Evolutionary conservation across 2,329 filamentous ascomycete genomes (phyloP).

Genomic region (Exophiala sideris): DNA sequence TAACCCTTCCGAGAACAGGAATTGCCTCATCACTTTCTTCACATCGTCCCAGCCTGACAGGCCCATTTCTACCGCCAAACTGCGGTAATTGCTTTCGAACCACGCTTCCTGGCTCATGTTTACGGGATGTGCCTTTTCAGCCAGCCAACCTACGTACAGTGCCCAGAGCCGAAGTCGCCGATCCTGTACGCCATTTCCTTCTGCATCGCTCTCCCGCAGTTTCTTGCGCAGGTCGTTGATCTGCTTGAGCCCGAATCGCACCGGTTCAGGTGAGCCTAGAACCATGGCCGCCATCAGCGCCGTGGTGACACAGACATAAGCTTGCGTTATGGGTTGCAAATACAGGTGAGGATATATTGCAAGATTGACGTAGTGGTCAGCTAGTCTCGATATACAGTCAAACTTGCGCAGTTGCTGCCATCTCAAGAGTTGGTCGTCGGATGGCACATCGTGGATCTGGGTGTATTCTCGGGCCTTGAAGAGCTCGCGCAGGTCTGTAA

Average conservation of each 20-base stretch:
- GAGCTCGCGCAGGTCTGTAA: constrained; percentile 25
- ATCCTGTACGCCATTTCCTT: constrained; percentile 6
- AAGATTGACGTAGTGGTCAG: constrained; percentile 24
- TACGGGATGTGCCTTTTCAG: constrained; percentile 21
- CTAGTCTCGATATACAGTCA: constrained; percentile 26
- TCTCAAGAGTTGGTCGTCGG: constrained; percentile 24
- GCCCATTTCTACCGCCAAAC: constrained; percentile 9
- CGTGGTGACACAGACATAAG: constrained; percentile 17
- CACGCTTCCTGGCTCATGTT: constrained; percentile 8
- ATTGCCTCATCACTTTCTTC: constrained; percentile 21
- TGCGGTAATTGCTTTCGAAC: constrained; percentile 17
- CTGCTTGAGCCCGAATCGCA: constrained; percentile 25
- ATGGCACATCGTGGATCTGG: constrained; percentile 17
- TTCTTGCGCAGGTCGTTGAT: constrained; percentile 18
- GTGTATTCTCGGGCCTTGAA: constrained; percentile 24
- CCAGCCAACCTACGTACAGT: constrained; percentile 24
- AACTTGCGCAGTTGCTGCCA: constrained; percentile 26
- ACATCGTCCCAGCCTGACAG: constrained; percentile 17
- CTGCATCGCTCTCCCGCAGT: constrained; percentile 14
- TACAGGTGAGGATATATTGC: constrained; percentile 27
- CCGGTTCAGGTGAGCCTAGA: constrained; percentile 25
- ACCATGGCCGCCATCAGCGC: constrained; percentile 24
- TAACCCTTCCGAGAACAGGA: constrained; percentile 22
- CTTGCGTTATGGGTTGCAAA: constrained; percentile 19
- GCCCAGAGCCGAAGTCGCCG: constrained; percentile 22